A percentile compares a stretch with the other conserved stretches of the same genome.
phyloP scores from a whole-genome alignment of 352 stramenopile genomes.

The Globisporangium heterothallicum region DNA sequence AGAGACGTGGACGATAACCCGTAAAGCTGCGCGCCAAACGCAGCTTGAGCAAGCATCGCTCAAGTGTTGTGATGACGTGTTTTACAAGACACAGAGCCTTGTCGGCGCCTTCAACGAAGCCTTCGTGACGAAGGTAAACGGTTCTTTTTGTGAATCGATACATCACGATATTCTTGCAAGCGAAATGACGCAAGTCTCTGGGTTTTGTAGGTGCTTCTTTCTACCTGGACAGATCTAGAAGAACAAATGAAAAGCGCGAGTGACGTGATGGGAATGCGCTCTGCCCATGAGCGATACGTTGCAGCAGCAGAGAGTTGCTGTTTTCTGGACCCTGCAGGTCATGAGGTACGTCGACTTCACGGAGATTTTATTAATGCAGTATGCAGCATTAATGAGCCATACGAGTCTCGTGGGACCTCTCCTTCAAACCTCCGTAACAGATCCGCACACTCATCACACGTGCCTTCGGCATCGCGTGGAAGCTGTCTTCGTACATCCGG shows the following conservation, averaged over 20 bases:
- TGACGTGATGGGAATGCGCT: slow-evolving; percentile 25
- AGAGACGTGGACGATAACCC: slow-evolving; percentile 31
- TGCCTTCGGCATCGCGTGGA: slow-evolving; percentile 22
- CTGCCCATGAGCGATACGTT: slow-evolving; percentile 33
- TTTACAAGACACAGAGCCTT: slow-evolving; percentile 39
- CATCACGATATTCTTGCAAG: too few relatives aligned
- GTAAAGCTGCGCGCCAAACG: slow-evolving; percentile 17
- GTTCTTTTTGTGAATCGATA: too few relatives aligned
- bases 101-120: slow-evolving; percentile 41
- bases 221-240: slow-evolving; percentile 31
- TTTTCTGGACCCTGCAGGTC: slow-evolving; percentile 27
- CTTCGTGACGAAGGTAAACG: slow-evolving; percentile 35
- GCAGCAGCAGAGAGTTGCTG: slow-evolving; percentile 26
- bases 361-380: too few relatives aligned
- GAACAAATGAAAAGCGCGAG: slow-evolving; percentile 10
- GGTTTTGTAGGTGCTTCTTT: slow-evolving; percentile 32
- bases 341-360: slow-evolving; percentile 23
- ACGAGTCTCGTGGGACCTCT: too few relatives aligned
- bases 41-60: slow-evolving; percentile 14
- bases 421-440: slow-evolving; percentile 19
- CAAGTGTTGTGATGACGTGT: slow-evolving; percentile 19
- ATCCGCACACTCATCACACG: slow-evolving; percentile 23
- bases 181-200: slow-evolving; percentile 1
- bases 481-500: slow-evolving; percentile 26
- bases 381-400: too few relatives aligned